Base-by-base conservation (phyloP, 768 basidiomycete species). In the Tricholoma saponaceum region DNA sequence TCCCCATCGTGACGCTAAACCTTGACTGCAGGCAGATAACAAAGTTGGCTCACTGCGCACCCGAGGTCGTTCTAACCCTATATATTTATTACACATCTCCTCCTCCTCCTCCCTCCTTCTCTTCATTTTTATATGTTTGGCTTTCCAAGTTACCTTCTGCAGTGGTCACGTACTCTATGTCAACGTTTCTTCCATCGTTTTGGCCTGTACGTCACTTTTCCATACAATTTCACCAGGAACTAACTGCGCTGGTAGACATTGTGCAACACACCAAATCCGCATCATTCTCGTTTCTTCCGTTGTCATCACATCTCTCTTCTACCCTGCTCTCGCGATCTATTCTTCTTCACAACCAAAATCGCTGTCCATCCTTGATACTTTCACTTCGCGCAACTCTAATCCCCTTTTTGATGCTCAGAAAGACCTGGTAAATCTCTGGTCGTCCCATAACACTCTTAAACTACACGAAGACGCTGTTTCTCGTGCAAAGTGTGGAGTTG, bases 271-370 rank as follows among this genome's bases (percentile, higher is more conserved):
- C 71, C 93, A 94, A 72, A 91, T 92, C 55, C 85, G 91, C 54
- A 85, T 95, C 51, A 91, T 95, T 69, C 81, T 95, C 62, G 86
- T 93, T 59, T 94, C 90, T 20, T 84, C 88, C 52, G 82, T 93
- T 57, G 92, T 95, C 61, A 94, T 95, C 67, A 89, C 92, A 55
- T 89, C 89, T 16, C 83, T 95, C 55, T 90, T 93, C 67, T 94
- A 92, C 63, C 93, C 93, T n/a, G 93, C 93, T 18, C 81, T 95
- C 52, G 84, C 90, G 51, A 80, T 90, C 57, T 93, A 94, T 69
- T 85, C 85, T 22, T 87, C 89, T 1, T 85, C 90, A 0, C 82
- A 85, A 57, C 82, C 84, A 0, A 82, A 83, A 70, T 87, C 78
- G 52, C 79, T 78, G 63, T 84, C 79, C 59, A 79, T 89, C n/a